Evolutionary conservation across 768 basidiomycete genomes (phyloP).

Genomic region (Cystobasidium onofrii): DNA sequence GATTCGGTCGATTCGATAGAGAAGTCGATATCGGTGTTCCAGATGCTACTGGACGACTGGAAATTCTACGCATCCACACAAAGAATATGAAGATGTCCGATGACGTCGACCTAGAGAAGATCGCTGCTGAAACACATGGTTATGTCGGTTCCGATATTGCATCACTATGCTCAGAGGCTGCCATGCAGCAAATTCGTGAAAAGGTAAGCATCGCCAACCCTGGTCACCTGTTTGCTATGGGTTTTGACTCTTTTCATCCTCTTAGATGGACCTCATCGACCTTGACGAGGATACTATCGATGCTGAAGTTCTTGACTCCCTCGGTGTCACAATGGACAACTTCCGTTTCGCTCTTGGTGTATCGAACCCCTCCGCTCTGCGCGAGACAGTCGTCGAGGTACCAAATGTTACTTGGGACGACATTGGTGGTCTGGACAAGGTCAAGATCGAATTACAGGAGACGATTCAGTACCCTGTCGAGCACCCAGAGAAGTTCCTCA

Average conservation of each 20-base stretch:
- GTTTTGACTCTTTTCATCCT: neutral
- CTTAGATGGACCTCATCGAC: constrained; percentile 79
- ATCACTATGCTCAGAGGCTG: constrained; percentile 94
- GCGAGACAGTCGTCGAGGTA: constrained; percentile 98
- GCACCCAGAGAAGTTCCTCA: constrained; percentile 99
- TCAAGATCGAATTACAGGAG: constrained; percentile 98
- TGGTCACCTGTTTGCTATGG: neutral
- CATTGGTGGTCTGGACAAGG: constrained; percentile 97
- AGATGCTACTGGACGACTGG: constrained; percentile 95
- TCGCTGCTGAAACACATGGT: constrained; percentile 97
- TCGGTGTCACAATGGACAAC: constrained; percentile 99
- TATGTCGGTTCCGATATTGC: constrained; percentile 98
- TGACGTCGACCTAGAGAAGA: constrained; percentile 97
- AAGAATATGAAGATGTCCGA: constrained; percentile 99
- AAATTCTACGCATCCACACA: constrained; percentile 97
- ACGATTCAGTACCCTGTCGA: constrained; percentile 99
- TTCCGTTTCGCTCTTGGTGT: constrained; percentile 97
- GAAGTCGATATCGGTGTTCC: constrained; percentile 99
- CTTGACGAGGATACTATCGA: constrained; percentile 97
- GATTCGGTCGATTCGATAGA: constrained; percentile 98
- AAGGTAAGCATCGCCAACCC: constrained; percentile 75
- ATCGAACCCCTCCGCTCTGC: constrained; percentile 94
- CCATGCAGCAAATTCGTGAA: constrained; percentile 99
- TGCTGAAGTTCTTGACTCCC: constrained; percentile 95
- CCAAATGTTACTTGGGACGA: constrained; percentile 99